Base-by-base conservation (phyloP, 306 rosid species). In the Phaseolus lunatus region DNA sequence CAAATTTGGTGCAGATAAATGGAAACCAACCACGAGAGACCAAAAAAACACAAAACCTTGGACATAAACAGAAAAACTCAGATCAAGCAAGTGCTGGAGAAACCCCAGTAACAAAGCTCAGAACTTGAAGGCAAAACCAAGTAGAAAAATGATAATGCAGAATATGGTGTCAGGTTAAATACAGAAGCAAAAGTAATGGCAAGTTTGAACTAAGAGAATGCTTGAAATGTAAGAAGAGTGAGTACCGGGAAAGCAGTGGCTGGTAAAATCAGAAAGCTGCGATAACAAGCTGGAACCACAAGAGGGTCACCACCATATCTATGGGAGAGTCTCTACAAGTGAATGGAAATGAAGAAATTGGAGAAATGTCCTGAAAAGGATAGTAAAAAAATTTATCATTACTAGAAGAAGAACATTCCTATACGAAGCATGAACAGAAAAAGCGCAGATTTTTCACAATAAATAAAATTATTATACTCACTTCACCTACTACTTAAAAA, bases 61-160 rank as follows among this genome's bases (percentile, higher is more conserved):
- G 14, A 43, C 54, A 41, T 37, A 67, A 35, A 18, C 64, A 53
- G 50, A 71, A 67, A 77, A 31, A 69, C 35, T 50, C 85, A 87
- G 97, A 92, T 89, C 93, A 86, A 72, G 69, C 65, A 27, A 66
- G 31, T 74, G 67, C 1, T 64, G 29, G 54, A 69, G 29, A 63
- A 59, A 71, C 77, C 39, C 69, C 48, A 64, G 49, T 15, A 7
- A 67, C 23, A 70, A 47, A 69, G 23, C 4, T 53, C 31, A 50
- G 7, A 66, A 35, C 50, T 67, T 26, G 50, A 86, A 56, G 82
- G 84, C 74, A 66, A 82, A 70, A 77, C 23, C 48, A 16, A 75
- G 67, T 44, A 78, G 64, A 80, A 74, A 70, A 64, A 26, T 5
- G 70, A 49, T 67, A 89, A 83, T 84, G 96, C 80, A 72, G 84